Percentiles rank a stretch among this genome's conserved stretches.
Conservation (phyloP, 495 filamentous ascomycete species). For the Trichoderma erinaceum region DNA sequence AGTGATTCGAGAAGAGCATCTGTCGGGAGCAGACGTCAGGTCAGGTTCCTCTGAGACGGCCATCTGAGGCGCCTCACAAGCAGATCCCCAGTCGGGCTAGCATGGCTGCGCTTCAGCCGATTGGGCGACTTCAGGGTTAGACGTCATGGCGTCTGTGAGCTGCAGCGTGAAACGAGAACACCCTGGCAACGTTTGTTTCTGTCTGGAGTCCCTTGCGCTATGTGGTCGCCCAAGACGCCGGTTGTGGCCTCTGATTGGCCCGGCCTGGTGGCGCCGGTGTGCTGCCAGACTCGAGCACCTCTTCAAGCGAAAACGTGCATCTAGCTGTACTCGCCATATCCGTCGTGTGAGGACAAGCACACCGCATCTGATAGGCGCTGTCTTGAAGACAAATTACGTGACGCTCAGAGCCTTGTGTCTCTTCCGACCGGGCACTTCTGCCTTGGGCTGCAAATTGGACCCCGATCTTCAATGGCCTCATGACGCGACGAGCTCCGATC, state of each 20-base stretch:
- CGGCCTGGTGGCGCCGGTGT: neutral
- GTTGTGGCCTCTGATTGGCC: neutral
- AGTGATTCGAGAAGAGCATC: constrained; percentile 4
- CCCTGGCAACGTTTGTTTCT: neutral
- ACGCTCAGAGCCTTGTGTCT: constrained; percentile 5
- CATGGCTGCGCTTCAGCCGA: constrained; percentile 2
- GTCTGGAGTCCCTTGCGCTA: neutral
- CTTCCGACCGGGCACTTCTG: neutral
- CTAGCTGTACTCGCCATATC: neutral
- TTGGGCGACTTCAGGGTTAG: constrained; percentile 1
- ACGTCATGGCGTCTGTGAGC: constrained; percentile 2
- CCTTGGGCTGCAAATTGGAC: neutral
- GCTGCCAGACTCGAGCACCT: neutral
- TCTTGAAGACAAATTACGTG: neutral
- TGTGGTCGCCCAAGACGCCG: neutral
- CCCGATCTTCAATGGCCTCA: constrained; percentile 5
- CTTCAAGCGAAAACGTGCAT: neutral
- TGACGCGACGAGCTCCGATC: neutral
- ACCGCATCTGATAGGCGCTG: constrained; percentile 12
- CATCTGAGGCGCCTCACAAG: neutral
- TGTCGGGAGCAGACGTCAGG: neutral
- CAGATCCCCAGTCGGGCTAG: constrained; percentile 5
- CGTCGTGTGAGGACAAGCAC: neutral
- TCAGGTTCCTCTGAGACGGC: neutral
- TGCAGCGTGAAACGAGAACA: neutral